Conservation (phyloP, 805 yeast genomes). For the Wickerhamomyces alni region DNA sequence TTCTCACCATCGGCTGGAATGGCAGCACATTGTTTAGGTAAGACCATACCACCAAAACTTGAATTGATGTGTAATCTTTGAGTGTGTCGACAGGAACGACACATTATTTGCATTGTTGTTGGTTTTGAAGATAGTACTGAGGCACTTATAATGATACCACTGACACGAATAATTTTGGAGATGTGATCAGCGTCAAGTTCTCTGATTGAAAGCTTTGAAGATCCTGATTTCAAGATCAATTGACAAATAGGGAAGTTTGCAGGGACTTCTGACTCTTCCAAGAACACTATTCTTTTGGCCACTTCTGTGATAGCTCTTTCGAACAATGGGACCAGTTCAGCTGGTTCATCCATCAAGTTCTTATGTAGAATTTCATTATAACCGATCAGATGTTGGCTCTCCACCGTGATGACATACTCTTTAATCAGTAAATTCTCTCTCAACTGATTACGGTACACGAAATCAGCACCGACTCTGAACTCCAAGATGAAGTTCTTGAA, state of each 20-base stretch:
- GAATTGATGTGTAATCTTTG: slow-evolving; percentile 54
- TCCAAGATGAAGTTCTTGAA: slow-evolving; percentile 80
- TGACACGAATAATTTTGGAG: slow-evolving; percentile 81
- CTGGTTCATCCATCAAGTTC: slow-evolving; percentile 77
- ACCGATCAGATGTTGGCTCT: slow-evolving; percentile 78
- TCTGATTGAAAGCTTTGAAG: slow-evolving; percentile 68
- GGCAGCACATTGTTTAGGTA: slow-evolving; percentile 65
- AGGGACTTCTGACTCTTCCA: slow-evolving; percentile 43
- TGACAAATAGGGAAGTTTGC: slow-evolving; percentile 75
- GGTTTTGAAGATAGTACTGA: slow-evolving; percentile 87
- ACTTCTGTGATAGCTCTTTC: slow-evolving; percentile 81
- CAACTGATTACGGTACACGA: slow-evolving; percentile 84
- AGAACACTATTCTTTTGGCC: slow-evolving; percentile 57
- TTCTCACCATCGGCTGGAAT: slow-evolving; percentile 46
- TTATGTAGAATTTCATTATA: slow-evolving; percentile 88
- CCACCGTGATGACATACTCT: slow-evolving; percentile 65
- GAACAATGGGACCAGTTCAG: slow-evolving; percentile 79
- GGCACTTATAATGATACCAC: slow-evolving; percentile 91
- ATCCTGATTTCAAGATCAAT: slow-evolving; percentile 66
- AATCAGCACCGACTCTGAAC: slow-evolving; percentile 77
- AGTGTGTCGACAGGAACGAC: slow-evolving; percentile 83
- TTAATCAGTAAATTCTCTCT: slow-evolving; percentile 80
- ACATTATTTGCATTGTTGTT: slow-evolving; percentile 74
- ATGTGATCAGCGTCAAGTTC: slow-evolving; percentile 83
- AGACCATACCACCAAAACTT: slow-evolving; percentile 63